Percentiles rank a stretch among this genome's conserved stretches.
These are phyloP conservation scores for Penicillium oxalicum DNA, from an alignment of 2,329 filamentous ascomycete genomes.

Conservation along the genomic window DNA sequence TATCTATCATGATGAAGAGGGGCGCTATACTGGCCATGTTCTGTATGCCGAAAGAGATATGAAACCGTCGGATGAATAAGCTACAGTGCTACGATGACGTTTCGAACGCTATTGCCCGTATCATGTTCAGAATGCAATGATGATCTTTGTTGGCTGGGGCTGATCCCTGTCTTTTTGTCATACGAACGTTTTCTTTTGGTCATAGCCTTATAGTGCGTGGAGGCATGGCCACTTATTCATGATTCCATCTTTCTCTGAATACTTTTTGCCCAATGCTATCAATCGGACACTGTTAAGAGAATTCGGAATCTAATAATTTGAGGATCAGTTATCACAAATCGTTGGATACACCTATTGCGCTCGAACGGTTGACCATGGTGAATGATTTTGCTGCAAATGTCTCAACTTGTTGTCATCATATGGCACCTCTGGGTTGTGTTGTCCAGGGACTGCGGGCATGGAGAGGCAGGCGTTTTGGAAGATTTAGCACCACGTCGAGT, in stretches of 20 bases:
- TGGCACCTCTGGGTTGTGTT: not conserved
- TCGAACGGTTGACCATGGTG: not conserved
- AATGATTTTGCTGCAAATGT: not conserved
- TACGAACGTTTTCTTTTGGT: not conserved
- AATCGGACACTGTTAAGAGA: not conserved
- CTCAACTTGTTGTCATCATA: not conserved
- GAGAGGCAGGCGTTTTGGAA: not conserved
- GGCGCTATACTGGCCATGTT: conserved; percentile 6
- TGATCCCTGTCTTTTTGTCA: not conserved
- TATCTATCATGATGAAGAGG: conserved; percentile 8
- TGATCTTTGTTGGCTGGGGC: not conserved
- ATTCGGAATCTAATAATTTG: not conserved
- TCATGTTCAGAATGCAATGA: not conserved
- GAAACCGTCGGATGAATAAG: conserved; percentile 6
- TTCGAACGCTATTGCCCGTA: not conserved
- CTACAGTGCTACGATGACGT: not conserved
- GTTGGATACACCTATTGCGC: not conserved
- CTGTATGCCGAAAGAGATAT: conserved; percentile 7
- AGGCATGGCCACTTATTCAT: not conserved
- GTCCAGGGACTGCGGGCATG: not conserved
- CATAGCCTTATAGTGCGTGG: not conserved
- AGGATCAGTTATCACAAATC: not conserved
- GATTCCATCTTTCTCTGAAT: not conserved
- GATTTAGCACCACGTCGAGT: not conserved
- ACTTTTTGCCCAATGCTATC: not conserved